Evolutionary conservation across 2,329 filamentous ascomycete species (phyloP).

Genomic region (Fusarium nanum): DNA sequence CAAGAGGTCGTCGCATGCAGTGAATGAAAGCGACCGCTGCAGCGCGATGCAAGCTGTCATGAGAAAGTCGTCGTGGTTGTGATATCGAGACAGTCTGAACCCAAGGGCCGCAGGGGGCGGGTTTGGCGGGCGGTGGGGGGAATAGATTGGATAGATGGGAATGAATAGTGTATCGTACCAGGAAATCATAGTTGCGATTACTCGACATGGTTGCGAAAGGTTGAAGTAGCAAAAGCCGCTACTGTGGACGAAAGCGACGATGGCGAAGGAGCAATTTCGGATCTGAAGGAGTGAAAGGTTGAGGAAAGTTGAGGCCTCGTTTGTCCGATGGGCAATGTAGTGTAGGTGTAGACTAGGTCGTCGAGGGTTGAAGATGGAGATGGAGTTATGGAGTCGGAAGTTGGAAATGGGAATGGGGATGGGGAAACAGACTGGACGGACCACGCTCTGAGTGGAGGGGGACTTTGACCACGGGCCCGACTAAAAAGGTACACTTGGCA

Average conservation of each 20-base stretch:
- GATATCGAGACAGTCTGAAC: constrained; percentile 12
- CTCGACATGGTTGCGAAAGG: constrained; percentile 78
- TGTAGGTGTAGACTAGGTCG: constrained; percentile 20
- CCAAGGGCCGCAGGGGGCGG: constrained; percentile 31
- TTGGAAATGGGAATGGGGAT: constrained; percentile 19
- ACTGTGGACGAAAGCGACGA: constrained; percentile 26
- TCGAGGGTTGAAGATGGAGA: constrained; percentile 39
- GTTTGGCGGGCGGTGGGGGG: constrained; percentile 36
- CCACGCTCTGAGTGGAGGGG: neutral
- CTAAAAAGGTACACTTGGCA: constrained; percentile 13
- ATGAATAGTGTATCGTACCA: constrained; percentile 70
- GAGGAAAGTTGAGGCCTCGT: constrained; percentile 6
- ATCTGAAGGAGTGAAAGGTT: constrained; percentile 21
- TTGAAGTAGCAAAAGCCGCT: constrained; percentile 34
- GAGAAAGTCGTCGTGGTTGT: constrained; percentile 18
- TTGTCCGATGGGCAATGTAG: constrained; percentile 8
- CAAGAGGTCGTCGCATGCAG: neutral
- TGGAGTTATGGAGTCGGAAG: constrained; percentile 28
- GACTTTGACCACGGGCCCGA: neutral
- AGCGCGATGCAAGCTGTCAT: constrained; percentile 9
- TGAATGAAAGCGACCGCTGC: neutral
- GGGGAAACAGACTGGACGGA: constrained; percentile 12
- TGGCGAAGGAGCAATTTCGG: constrained; percentile 19
- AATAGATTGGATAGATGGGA: constrained; percentile 30
- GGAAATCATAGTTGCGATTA: constrained; percentile 98